Evolutionary conservation across 768 basidiomycete species (phyloP), one percentile per base, ranked within the genome.

Genomic region (Russula sp.): DNA sequence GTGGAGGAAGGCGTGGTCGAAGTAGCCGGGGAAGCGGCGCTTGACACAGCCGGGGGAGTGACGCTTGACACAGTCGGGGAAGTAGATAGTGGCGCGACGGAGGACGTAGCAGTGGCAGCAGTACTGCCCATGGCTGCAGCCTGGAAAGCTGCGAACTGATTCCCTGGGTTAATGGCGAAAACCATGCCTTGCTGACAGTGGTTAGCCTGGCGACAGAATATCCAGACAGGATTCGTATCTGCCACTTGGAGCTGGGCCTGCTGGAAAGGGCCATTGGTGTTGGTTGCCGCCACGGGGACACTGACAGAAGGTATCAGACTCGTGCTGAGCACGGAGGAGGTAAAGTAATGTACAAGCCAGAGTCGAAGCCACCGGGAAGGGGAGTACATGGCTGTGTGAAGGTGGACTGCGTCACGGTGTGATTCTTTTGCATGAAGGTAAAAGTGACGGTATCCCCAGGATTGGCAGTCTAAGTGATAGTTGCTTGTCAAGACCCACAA

Each of bases 151-250:
- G 75, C 71, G 63, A 86, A 79, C 27, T 82, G 75, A 72, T 75
- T 72, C 16, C 79, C 83, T 3, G 85, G 80, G 70, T 88, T 88
- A 68, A 86, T 74, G 31, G 84, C 82, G 70, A 86, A 84, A 35
- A 87, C 85, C 86, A 86, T 87, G 16, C 85, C 84, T 54, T 75
- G 71, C 47, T 77, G 76, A 61, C 85, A 86, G 70, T 87, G 85
- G 55, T 73, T 73, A 16, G 73, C 71, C 70, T 86, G 85, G 18
- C 77, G 74, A 71, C 85, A 86, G 73, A 78, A 86, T 9, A 83
- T 77, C 84, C 84, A 86, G 60, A 82, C 73, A 3, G 85, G 82
- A 59, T 79, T 73, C 3, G 70, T 74, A 62, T 79, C 75, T 4
- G 64, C 40, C 2, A 86, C 75, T 3, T 68, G 73, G 52, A 80